Conservation (phyloP, 192 early-diverging fungal species). For the Coemansia sp. region DNA sequence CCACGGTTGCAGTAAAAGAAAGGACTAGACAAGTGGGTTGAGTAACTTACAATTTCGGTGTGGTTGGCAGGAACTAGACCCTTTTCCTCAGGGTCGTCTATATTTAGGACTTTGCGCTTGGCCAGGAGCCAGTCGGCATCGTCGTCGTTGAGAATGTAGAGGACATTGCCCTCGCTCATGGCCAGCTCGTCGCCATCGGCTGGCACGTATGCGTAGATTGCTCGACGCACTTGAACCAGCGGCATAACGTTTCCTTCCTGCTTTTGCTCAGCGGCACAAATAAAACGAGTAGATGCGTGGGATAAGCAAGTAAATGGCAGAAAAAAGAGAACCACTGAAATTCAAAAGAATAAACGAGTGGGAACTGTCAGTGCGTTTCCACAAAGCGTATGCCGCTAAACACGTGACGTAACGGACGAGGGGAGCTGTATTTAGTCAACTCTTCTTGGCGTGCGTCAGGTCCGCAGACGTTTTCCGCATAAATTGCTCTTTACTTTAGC, state of each 20-base stretch:
- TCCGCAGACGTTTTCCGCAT: too few relatives aligned
- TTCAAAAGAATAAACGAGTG: too few relatives aligned
- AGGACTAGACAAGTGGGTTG: neutral
- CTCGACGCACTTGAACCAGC: constrained; percentile 60
- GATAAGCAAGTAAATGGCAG: neutral
- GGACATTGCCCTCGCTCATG: constrained; percentile 81
- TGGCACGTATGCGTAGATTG: constrained; percentile 89
- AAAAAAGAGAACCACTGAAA: neutral
- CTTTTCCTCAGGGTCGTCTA: constrained; percentile 50
- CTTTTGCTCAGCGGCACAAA: too few relatives aligned
- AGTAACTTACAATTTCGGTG: constrained; percentile 60
- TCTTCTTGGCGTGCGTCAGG: neutral
- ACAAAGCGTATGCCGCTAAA: neutral
- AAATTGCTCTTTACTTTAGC: neutral
- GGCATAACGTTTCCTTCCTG: constrained; percentile 27
- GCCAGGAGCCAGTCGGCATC: constrained; percentile 94
- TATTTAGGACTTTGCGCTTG: constrained; percentile 59
- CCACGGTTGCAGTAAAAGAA: neutral
- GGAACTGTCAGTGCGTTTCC: too few relatives aligned
- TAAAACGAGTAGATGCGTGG: neutral
- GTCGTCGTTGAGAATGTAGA: constrained; percentile 81
- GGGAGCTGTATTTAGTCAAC: neutral
- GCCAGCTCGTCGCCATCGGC: constrained; percentile 79
- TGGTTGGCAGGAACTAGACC: constrained; percentile 91
- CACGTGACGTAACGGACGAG: constrained; percentile 1